Evolutionary conservation across 2,329 filamentous ascomycete genomes (phyloP).

Genomic region (Stagonosporopsis tanaceti): DNA sequence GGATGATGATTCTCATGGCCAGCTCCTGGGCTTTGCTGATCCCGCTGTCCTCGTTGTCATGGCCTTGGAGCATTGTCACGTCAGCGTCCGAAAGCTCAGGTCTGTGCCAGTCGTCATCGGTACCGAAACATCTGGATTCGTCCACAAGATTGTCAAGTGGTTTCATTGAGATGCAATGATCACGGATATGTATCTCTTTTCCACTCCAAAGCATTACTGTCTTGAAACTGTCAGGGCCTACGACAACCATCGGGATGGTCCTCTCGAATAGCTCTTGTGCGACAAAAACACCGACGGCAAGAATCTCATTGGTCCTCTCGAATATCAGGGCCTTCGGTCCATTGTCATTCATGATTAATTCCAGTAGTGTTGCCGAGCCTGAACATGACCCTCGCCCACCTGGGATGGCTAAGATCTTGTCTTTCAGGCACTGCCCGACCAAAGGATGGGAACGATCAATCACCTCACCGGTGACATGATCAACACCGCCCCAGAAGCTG

Average conservation of each 20-base stretch:
- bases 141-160: no score
- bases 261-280: conserved; percentile 52
- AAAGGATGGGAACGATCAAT: conserved; percentile 57
- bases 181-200: not conserved
- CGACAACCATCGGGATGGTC: conserved; percentile 52
- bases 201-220: conserved; percentile 18
- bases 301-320: conserved; percentile 53
- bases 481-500: conserved; percentile 59
- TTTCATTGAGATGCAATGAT: not conserved
- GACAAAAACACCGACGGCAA: conserved; percentile 57
- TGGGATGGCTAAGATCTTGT: conserved; percentile 54
- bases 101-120: not conserved
- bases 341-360: conserved; percentile 53
- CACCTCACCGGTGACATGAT: conserved; percentile 52
- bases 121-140: no score
- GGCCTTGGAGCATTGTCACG: conserved; percentile 34
- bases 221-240: conserved; percentile 29
- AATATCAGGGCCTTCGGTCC: conserved; percentile 55
- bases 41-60: conserved; percentile 6
- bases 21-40: conserved; percentile 41
- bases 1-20: conserved; percentile 52
- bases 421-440: conserved; percentile 41
- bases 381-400: conserved; percentile 58
- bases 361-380: conserved; percentile 56
- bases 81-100: conserved; percentile 9